Evolutionary conservation across 257 asterid species (phyloP).

Genomic region (Nicotiana noctiflora): DNA sequence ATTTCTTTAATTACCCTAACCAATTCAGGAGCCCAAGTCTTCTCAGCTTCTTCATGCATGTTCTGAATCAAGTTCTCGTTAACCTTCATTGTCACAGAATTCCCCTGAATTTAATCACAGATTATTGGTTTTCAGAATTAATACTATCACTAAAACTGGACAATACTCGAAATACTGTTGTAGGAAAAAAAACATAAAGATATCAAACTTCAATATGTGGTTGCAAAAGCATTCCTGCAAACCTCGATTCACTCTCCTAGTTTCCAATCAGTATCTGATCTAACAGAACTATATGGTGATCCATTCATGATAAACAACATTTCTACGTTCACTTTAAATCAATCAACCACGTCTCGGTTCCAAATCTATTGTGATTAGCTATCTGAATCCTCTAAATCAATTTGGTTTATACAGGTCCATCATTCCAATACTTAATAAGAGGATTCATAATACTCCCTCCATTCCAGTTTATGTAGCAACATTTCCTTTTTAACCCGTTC

Average conservation of each 20-base stretch:
- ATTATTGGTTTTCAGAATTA: neutral
- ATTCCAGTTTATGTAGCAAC: neutral
- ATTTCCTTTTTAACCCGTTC: neutral
- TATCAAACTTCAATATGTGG: neutral
- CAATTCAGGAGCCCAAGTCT: constrained; percentile 62
- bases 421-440: neutral
- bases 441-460: neutral
- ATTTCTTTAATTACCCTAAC: constrained; percentile 53
- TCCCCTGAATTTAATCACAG: constrained; percentile 37
- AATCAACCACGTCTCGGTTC: neutral
- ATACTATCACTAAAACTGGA: neutral
- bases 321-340: neutral
- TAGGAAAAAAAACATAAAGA: neutral
- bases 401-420: neutral
- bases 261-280: neutral
- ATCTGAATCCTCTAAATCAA: neutral
- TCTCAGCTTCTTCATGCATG: constrained; percentile 55
- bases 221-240: neutral
- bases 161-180: neutral
- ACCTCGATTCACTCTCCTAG: neutral
- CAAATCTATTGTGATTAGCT: neutral
- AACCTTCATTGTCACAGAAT: constrained; percentile 63
- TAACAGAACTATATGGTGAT: neutral
- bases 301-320: neutral
- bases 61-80: constrained; percentile 38